A percentile compares a stretch with the other conserved stretches of the same genome.
phyloP scores from a whole-genome alignment of 805 yeast genomes.

The Ogataea trehaloabstinens region DNA sequence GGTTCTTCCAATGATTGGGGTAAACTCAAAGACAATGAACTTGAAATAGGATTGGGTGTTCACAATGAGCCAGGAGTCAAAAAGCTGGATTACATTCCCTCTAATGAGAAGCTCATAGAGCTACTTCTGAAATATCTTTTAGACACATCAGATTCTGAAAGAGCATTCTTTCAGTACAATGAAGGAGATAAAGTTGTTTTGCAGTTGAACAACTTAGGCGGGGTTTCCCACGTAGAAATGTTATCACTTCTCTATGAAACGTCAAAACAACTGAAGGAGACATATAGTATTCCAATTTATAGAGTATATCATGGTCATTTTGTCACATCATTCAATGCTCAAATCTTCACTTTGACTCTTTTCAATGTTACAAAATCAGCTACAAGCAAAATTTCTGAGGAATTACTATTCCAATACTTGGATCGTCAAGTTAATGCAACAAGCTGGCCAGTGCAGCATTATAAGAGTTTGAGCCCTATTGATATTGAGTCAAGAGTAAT shows the following conservation, averaged over 20 bases:
- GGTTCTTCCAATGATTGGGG: constrained; percentile 21
- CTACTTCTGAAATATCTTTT: constrained; percentile 22
- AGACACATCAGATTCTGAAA: constrained; percentile 19
- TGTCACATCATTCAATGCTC: constrained; percentile 38
- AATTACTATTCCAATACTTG: constrained; percentile 29
- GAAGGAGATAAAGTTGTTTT: constrained; percentile 30
- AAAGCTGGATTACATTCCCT: constrained; percentile 31
- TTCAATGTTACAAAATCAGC: constrained; percentile 34
- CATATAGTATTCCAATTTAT: constrained; percentile 28
- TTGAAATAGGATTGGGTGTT: constrained; percentile 38
- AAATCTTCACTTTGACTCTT: constrained; percentile 35
- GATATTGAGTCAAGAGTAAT: constrained; percentile 26
- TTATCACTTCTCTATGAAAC: constrained; percentile 28
- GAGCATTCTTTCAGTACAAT: constrained; percentile 33
- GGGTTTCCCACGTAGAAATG: constrained; percentile 35
- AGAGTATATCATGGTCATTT: constrained; percentile 35
- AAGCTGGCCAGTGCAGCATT: constrained; percentile 30
- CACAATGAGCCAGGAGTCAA: constrained; percentile 40
- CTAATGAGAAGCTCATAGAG: constrained; percentile 32
- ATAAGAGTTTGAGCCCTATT: constrained; percentile 13
- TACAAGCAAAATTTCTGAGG: constrained; percentile 18
- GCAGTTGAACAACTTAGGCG: constrained; percentile 38
- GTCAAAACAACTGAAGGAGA: constrained; percentile 22
- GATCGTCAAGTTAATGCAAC: constrained; percentile 33
- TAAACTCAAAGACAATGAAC: constrained; percentile 27